phyloP scores from a whole-genome alignment of 2,329 filamentous ascomycete genomes.

The Penicillium decumbens region DNA sequence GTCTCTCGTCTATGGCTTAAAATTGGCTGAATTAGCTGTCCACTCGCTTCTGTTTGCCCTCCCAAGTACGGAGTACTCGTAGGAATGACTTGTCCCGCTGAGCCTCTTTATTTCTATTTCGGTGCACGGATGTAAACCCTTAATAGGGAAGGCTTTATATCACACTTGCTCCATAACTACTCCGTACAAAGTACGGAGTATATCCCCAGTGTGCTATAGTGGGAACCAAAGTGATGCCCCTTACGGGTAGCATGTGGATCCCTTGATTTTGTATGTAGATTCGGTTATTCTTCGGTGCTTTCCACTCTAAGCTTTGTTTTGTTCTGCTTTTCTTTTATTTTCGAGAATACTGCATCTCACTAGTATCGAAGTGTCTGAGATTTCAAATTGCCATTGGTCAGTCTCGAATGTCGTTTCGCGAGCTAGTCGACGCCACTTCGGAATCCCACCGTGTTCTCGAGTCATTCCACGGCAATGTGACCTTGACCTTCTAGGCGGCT shows the following conservation, averaged over 20 bases:
- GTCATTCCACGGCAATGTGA: neutral
- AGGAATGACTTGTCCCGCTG: too few species aligned
- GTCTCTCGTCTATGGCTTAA: neutral
- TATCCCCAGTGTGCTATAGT: too few species aligned
- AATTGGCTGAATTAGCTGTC: neutral
- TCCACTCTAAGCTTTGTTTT: neutral
- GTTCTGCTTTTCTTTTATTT: neutral
- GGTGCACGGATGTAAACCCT: neutral
- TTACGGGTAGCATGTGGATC: neutral
- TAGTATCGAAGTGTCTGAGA: neutral
- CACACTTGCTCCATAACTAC: too few species aligned
- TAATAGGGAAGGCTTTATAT: too few species aligned
- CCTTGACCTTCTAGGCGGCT: neutral
- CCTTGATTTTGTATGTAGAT: neutral
- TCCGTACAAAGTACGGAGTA: too few species aligned
- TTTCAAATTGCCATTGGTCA: neutral
- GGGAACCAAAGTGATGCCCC: neutral
- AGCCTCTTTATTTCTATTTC: neutral
- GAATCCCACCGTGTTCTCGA: neutral
- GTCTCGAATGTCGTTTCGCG: neutral
- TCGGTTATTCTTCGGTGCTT: neutral
- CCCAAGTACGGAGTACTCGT: too few species aligned
- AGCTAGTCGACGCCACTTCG: neutral
- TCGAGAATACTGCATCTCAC: neutral
- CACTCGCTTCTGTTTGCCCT: too few species aligned